Base-by-base conservation (phyloP, 164 flowering plant species). In the Liriodendron chinense region DNA sequence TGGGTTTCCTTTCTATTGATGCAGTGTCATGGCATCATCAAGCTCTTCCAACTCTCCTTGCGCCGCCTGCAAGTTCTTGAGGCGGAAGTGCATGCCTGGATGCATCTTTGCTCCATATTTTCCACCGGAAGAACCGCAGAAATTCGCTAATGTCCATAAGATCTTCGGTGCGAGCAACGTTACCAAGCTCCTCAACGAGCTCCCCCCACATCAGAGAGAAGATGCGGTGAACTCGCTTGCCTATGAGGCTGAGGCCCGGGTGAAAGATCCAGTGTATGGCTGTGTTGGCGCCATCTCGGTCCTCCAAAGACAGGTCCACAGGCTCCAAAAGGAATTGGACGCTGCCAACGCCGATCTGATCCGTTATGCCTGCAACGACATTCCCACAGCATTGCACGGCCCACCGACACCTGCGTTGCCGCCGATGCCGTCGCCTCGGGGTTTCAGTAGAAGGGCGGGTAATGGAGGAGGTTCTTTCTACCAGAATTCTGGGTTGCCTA, bases 151-250 rank as follows among this genome's bases (percentile, higher is more conserved):
- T 67, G 92, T 91, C 24, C 94, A 91, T 88, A 89, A 88, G 77
- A 87, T 91, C 50, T 91, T 91, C 67, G 94, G 94, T 0, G 94
- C 92, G 18, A 91, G 94, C 87, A 91, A 91, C 62, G 91, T 88
- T 3, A 83, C 88, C 47, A 91, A 89, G 80, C 84, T 91, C 21
- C 88, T 91, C 47, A 82, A 85, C 50, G 91, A 89, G 70, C 82
- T 91, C 28, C 87, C 43, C 18, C 87, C 88, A 0, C 87, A 86
- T 49, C 94, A 89, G 76, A 82, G 94, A 70, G 92, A 89, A 77
- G 92, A 89, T 72, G 91, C 91, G 1, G 94, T 87, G 43, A 91
- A 86, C 72, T 88, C 92, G 10, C 87, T 91, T 0, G 94, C 90
- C 25, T 91, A 91, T 22, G 94, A 91, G 78, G 94, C 92, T n/a